Percentiles rank a stretch among this genome's conserved stretches.
Evolutionary conservation across 805 yeast species (phyloP).

Genomic region (Clavispora phyllophila): DNA sequence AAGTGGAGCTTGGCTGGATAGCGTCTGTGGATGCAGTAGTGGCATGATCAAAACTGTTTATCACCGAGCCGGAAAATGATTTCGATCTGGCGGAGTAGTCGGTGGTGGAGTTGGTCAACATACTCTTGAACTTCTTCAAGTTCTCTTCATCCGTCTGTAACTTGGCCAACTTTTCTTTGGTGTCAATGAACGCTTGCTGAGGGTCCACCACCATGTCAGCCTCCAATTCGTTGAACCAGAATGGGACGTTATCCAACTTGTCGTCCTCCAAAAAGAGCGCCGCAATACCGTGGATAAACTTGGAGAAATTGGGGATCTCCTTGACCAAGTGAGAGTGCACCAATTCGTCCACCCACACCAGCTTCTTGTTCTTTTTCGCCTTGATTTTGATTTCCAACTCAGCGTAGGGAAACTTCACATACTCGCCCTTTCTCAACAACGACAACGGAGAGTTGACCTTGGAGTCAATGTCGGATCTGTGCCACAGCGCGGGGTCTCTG

Average conservation of each 20-base stretch:
- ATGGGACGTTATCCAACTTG: constrained; percentile 82
- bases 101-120: constrained; percentile 27
- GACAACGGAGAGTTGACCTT: constrained; percentile 63
- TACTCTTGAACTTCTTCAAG: constrained; percentile 35
- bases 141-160: constrained; percentile 44
- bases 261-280: constrained; percentile 86
- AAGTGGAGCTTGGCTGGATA: not conserved
- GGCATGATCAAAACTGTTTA: constrained; percentile 13
- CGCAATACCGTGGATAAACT: constrained; percentile 90
- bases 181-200: constrained; percentile 69
- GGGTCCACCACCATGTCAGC: constrained; percentile 56
- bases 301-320: constrained; percentile 91
- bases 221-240: constrained; percentile 92
- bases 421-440: constrained; percentile 81
- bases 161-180: constrained; percentile 47
- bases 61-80: constrained; percentile 34
- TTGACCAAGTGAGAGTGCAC: constrained; percentile 73
- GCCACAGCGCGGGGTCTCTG: constrained; percentile 88
- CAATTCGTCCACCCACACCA: constrained; percentile 82
- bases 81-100: constrained; percentile 32
- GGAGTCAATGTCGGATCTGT: constrained; percentile 84
- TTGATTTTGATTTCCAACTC: constrained; percentile 82
- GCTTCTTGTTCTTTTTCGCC: constrained; percentile 42
- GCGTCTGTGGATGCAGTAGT: constrained; percentile 2
- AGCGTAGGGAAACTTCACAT: constrained; percentile 72